Evolutionary conservation across 768 basidiomycete genomes (phyloP), one percentile per base, ranked within the genome.

Genomic region (Suillus subluteus): DNA sequence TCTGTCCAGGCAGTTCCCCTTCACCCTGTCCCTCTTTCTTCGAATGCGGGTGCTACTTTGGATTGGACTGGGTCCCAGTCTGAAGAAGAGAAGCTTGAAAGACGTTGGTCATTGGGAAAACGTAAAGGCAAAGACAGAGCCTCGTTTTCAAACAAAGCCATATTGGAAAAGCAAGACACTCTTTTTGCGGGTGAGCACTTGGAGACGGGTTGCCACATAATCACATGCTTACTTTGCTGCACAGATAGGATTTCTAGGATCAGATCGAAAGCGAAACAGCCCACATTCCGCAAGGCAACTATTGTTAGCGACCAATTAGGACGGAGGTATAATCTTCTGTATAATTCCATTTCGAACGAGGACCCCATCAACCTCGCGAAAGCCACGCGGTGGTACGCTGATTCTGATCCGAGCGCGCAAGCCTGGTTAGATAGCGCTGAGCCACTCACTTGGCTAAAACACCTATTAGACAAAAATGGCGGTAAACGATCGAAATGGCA

Each of bases 381-480:
- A 52, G 82, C 87, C 37, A 82, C 81, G 38, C 85, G 83, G 23
- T 94, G 92, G 92, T 86, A 87, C 69, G 74, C 79, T n/a, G 75
- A 77, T 38, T 86, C 87, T 65, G 83, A 85, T 38, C 70, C 76
- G 11, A 71, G 80, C n/a, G 76, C 84, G 11, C 85, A 80, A 66
- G 75, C 79, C n/a, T 80, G 84, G 35, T 73, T 93, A 32, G 90
- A 90, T 64, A 82, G 83, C 62, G 83, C 85, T 0, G 92, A 94
- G 72, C 90, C 91, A 8, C 80, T 90, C 56, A 87, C 87, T 8
- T 94, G 91, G 92, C 77, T 92, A 37, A 90, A 87, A 71, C 89
- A 92, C 65, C 73, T 84, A 68, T 79, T 87, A 58, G 85, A 88
- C 58, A 86, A 81, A 67, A 82, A 74, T 63, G 75, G 75, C 48